Evolutionary conservation across 1,284 basidiomycete genomes (phyloP).

Genomic region (Cutaneotrichosporon sp.): DNA sequence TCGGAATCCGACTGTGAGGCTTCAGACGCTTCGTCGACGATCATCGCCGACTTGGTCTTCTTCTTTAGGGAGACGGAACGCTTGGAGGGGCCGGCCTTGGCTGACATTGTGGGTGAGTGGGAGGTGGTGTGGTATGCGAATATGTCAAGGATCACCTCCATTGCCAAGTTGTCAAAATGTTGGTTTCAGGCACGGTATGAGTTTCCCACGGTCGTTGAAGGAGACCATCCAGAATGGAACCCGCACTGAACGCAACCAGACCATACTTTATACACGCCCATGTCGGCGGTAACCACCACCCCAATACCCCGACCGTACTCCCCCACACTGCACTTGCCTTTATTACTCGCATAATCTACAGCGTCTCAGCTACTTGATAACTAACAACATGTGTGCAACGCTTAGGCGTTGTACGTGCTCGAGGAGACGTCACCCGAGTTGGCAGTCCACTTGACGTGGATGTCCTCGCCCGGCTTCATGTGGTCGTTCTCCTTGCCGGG

Average conservation of each 20-base stretch:
- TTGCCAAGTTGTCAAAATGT: conserved; percentile 1
- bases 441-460: conserved; percentile 64
- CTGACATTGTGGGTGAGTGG: conserved; percentile 12
- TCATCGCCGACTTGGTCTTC: conserved; percentile 1
- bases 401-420: conserved; percentile 84
- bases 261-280: too few species aligned
- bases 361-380: conserved; percentile 8
- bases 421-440: conserved; percentile 65
- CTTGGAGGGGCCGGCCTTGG: conserved; percentile 14
- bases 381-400: not conserved
- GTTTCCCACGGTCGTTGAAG: conserved; percentile 11
- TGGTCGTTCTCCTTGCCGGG: conserved; percentile 82
- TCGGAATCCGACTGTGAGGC: not conserved
- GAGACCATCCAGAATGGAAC: too few species aligned
- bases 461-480: conserved; percentile 77
- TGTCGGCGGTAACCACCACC: too few species aligned
- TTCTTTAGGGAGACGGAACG: conserved; percentile 1
- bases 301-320: too few species aligned
- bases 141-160: not conserved
- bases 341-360: conserved; percentile 11
- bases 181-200: not conserved
- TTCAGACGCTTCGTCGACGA: conserved; percentile 1
- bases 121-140: not conserved
- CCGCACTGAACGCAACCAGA: too few species aligned
- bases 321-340: not conserved